Conservation (phyloP, 2,329 filamentous ascomycete species). For the Phoma sp. region DNA sequence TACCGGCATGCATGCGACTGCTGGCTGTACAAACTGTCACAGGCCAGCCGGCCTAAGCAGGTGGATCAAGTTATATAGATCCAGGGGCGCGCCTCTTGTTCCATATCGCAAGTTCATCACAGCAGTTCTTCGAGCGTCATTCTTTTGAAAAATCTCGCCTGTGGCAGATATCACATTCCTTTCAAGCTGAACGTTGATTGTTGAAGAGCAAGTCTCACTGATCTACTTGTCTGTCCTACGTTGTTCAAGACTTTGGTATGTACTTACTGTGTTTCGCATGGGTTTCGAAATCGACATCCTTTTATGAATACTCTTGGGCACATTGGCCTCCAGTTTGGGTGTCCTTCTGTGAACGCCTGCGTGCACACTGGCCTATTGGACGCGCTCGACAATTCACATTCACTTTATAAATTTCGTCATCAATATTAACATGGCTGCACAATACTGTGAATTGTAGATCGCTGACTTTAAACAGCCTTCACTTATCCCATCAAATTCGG, state of each 20-base stretch:
- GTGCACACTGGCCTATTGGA: too few species aligned
- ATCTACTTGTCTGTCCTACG: conserved; percentile 7
- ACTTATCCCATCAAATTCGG: too few species aligned
- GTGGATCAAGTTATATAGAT: conserved; percentile 33
- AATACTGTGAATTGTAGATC: too few species aligned
- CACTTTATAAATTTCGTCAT: too few species aligned
- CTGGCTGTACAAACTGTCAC: conserved; percentile 28
- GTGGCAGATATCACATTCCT: conserved; percentile 47
- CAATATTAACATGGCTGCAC: too few species aligned
- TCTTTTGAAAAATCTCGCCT: conserved; percentile 40
- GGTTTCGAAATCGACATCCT: conserved; percentile 2
- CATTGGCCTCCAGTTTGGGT: conserved; percentile 5
- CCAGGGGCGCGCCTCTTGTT: conserved; percentile 22
- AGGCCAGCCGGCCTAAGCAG: conserved; percentile 16
- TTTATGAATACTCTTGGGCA: neutral
- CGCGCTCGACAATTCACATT: too few species aligned
- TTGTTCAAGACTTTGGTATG: conserved; percentile 14
- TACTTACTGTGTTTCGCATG: conserved; percentile 9
- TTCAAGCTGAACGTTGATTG: conserved; percentile 26
- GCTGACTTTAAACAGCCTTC: too few species aligned
- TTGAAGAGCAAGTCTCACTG: conserved; percentile 33
- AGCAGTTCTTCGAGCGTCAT: conserved; percentile 30
- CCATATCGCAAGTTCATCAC: conserved; percentile 31
- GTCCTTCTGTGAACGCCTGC: too few species aligned
- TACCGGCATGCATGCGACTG: conserved; percentile 19